phyloP scores from a whole-genome alignment of 805 yeast genomes.

The Metschnikowia henanensis region DNA sequence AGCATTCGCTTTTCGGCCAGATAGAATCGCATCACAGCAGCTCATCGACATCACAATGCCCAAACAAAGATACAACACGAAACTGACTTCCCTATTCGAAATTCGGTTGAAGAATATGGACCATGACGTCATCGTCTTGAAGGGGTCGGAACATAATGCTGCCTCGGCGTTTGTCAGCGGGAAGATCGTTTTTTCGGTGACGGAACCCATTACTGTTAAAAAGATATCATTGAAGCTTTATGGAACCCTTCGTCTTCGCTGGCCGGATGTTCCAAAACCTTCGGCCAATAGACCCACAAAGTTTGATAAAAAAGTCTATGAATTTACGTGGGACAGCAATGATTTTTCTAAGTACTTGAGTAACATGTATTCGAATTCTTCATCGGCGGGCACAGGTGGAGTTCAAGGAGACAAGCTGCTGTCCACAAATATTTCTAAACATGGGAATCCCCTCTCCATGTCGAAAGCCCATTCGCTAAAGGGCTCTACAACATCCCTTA shows the following conservation, averaged over 20 bases:
- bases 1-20: too few relatives aligned
- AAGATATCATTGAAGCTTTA: slow-evolving; percentile 62
- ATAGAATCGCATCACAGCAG: too few relatives aligned
- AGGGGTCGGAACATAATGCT: slow-evolving; percentile 79
- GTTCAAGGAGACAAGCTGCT: slow-evolving; percentile 2
- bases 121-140: slow-evolving; percentile 75
- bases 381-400: background rate
- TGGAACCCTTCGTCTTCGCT: slow-evolving; percentile 65
- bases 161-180: slow-evolving; percentile 77
- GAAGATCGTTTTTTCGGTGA: slow-evolving; percentile 68
- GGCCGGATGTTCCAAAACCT: slow-evolving; percentile 49
- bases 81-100: slow-evolving; percentile 39
- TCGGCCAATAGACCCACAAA: slow-evolving; percentile 46
- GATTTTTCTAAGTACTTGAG: slow-evolving; percentile 48
- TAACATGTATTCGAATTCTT: slow-evolving; percentile 30
- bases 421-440: slow-evolving; percentile 3
- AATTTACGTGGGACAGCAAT: slow-evolving; percentile 74
- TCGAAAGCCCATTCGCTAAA: slow-evolving; percentile 28
- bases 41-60: slow-evolving; percentile 12
- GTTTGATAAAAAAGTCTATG: slow-evolving; percentile 65
- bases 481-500: slow-evolving; percentile 46
- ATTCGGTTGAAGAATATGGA: slow-evolving; percentile 65
- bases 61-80: slow-evolving; percentile 22
- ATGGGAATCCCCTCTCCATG: slow-evolving; percentile 9
- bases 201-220: slow-evolving; percentile 72